Percentiles rank a stretch among this genome's conserved stretches.
phyloP scores from a whole-genome alignment of 176 grass and related monocot species.

The maize (Zea mays) region Zm-B73-REFERENCE-NAM-5.0 NC_050098.1:195960501-195961000 shows the following conservation, averaged over 20 bases:
- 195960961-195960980: no score
- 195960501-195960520: background rate
- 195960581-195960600: background rate
- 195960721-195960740: conserved; percentile 31
- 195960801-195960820: conserved; percentile 15
- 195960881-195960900: no score
- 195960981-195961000: no score
- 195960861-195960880: background rate
- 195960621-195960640: background rate
- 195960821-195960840: background rate
- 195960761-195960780: background rate
- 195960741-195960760: conserved; percentile 44
- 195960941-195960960: no score
- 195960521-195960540: background rate
- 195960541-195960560: background rate
- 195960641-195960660: conserved; percentile 31
- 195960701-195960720: background rate
- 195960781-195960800: background rate
- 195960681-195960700: conserved; percentile 40
- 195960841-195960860: conserved; percentile 40
- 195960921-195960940: no score
- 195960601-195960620: conserved; percentile 3
- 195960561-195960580: accelerated
- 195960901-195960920: no score
- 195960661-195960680: background rate